Evolutionary conservation across 306 rosid genomes (phyloP).

Genomic region (Dalbergia oliveri): DNA sequence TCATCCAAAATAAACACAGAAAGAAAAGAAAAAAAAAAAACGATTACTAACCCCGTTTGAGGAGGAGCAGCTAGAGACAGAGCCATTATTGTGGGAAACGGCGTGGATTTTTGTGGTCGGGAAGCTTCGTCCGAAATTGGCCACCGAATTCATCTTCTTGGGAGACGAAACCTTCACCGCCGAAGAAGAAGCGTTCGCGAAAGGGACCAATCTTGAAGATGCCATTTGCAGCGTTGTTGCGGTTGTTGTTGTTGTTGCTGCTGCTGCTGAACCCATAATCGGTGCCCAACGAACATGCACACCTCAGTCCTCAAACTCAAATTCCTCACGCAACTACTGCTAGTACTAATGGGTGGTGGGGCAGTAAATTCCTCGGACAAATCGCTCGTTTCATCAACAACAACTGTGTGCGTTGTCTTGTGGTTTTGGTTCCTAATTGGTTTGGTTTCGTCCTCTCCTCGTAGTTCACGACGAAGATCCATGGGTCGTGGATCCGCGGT

Average conservation of each 20-base stretch:
- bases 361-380: conserved; percentile 33
- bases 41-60: conserved; percentile 58
- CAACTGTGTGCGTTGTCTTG: neutral
- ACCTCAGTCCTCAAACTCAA: neutral
- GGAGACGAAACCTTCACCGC: conserved; percentile 19
- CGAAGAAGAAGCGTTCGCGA: conserved; percentile 39
- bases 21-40: neutral
- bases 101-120: conserved; percentile 48
- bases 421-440: neutral
- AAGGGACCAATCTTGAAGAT: conserved; percentile 42
- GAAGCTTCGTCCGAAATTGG: conserved; percentile 38
- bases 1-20: neutral
- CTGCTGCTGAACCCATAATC: conserved; percentile 50
- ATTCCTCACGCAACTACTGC: neutral
- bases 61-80: conserved; percentile 54
- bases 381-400: conserved; percentile 43
- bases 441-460: conserved; percentile 6
- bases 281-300: conserved; percentile 19
- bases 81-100: conserved; percentile 62
- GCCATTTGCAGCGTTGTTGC: conserved; percentile 54
- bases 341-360: too few relatives aligned
- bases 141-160: neutral
- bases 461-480: conserved; percentile 40
- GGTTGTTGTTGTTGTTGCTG: neutral
- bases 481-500: conserved; percentile 1